Evolutionary conservation across 352 stramenopile genomes (phyloP).

Genomic region (Phytophthora ramorum): DNA sequence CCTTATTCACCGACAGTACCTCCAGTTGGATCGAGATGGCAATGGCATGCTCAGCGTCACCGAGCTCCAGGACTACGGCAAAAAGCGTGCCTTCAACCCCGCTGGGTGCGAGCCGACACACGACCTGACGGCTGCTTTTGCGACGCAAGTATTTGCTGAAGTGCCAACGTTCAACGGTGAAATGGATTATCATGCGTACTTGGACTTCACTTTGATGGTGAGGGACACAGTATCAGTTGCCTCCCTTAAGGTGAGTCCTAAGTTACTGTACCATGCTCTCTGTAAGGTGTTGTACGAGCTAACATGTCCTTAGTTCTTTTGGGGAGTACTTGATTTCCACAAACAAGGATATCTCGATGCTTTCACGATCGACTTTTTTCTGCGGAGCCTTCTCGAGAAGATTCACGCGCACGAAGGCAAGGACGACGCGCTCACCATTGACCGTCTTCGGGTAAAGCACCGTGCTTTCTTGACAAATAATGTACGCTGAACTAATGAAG

Average conservation of each 20-base stretch:
- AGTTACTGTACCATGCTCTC: too few relatives aligned
- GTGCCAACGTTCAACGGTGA: slow-evolving; percentile 56
- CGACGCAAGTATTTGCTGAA: slow-evolving; percentile 63
- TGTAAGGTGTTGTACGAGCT: neutral
- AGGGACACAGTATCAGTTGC: slow-evolving; percentile 42
- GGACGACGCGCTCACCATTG: slow-evolving; percentile 34
- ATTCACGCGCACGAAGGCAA: slow-evolving; percentile 37
- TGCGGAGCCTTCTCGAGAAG: slow-evolving; percentile 64
- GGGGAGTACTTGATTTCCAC: slow-evolving; percentile 69
- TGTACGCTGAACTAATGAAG: neutral
- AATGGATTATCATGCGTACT: slow-evolving; percentile 69
- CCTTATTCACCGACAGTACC: slow-evolving; percentile 62
- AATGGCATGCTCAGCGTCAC: slow-evolving; percentile 61
- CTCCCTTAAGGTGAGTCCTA: slow-evolving; percentile 47
- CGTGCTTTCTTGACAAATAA: neutral
- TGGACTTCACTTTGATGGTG: slow-evolving; percentile 70
- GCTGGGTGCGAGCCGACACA: slow-evolving; percentile 49
- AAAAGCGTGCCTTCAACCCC: slow-evolving; percentile 74
- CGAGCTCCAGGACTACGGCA: slow-evolving; percentile 64
- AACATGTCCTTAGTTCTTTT: slow-evolving; percentile 61
- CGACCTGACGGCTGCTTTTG: slow-evolving; percentile 62
- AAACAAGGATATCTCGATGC: slow-evolving; percentile 70
- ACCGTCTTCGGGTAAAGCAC: slow-evolving; percentile 41
- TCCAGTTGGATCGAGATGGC: slow-evolving; percentile 68
- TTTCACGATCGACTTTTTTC: slow-evolving; percentile 69